Evolutionary conservation across 2,329 filamentous ascomycete genomes (phyloP), one percentile per base, ranked within the genome.

Genomic region (Aspergillus amoenus): DNA sequence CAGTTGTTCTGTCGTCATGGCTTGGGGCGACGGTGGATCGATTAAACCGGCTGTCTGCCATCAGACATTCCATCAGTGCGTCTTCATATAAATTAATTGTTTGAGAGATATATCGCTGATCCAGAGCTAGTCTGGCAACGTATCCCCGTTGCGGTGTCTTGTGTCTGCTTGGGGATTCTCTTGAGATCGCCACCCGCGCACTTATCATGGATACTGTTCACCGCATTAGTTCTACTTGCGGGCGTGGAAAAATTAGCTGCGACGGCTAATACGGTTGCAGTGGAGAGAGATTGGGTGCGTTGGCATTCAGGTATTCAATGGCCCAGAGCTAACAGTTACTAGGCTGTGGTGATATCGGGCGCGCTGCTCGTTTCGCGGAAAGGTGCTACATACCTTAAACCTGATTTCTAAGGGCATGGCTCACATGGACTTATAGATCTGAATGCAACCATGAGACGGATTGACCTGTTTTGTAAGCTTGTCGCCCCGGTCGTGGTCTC

Each of bases 201-300:
- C 15, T 5, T 64, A 2, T 50, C 44, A 7, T 50, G 47, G 9
- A 32, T 71, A 0, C 56, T 79, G 2, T 68, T 79, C 57, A 62
- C 64, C 2, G 30, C 67, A 2, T 67, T 76, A n/a, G 78, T 82
- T 0, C 17, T 83, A 0, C 73, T 90, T 44, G 86, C 87, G 0
- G 89, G 88, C 55, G 66, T 87, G 1, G 89, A 92, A 72, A 92
- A 91, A 68, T 71, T 90, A 8, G 80, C 78, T 13, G 80, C 85
- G 1, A 79, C 87, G 5, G 79, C 85, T 69, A 91, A 91, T 67
- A 78, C 84, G 0, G 82, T 91, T 1, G 79, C 88, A 0, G 81
- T 92, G 0, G 89, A 91, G 69, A 78, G 85, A 65, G 89, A 92
- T 64, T 91, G 88, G 88, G 73, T 78, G 61, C 49, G 70, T 55